Conservation (phyloP, 306 rosid genomes). For the Corylus avellana region DNA sequence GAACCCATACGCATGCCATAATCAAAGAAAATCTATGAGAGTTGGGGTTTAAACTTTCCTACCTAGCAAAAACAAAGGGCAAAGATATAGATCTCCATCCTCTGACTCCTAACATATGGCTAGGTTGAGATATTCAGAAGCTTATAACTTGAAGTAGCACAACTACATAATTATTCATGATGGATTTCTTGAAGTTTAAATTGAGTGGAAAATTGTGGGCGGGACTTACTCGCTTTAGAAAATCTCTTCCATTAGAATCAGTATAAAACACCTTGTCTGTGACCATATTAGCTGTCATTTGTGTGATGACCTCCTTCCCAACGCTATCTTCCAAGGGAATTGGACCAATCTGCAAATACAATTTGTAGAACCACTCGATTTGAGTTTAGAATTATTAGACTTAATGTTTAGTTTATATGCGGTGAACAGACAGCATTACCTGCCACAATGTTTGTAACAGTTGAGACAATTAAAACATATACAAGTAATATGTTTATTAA, state of each 20-base stretch:
- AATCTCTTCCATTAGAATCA: conserved; percentile 91
- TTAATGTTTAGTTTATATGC: neutral
- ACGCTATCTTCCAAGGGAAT: conserved; percentile 71
- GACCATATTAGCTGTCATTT: conserved; percentile 70
- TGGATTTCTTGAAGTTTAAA: conserved; percentile 1
- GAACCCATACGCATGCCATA: neutral
- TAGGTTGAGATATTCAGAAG: neutral
- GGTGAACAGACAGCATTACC: neutral
- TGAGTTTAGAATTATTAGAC: neutral
- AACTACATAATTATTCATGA: neutral
- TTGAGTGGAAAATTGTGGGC: conserved; percentile 1
- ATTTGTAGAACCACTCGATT: conserved; percentile 27
- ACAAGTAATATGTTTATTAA: conserved; percentile 5
- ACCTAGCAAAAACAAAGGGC: neutral
- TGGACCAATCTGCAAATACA: conserved; percentile 79
- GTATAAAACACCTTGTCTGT: conserved; percentile 78
- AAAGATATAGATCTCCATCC: neutral
- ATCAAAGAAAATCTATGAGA: neutral
- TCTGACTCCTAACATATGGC: neutral
- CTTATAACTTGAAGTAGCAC: neutral
- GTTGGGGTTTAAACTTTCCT: neutral
- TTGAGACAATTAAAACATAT: neutral
- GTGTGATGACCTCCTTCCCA: conserved; percentile 87
- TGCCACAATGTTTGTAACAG: neutral
- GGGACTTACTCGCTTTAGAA: conserved; percentile 70